phyloP scores from a whole-genome alignment of 192 early-diverging fungal species.

The Umbelopsis sp. region DNA sequence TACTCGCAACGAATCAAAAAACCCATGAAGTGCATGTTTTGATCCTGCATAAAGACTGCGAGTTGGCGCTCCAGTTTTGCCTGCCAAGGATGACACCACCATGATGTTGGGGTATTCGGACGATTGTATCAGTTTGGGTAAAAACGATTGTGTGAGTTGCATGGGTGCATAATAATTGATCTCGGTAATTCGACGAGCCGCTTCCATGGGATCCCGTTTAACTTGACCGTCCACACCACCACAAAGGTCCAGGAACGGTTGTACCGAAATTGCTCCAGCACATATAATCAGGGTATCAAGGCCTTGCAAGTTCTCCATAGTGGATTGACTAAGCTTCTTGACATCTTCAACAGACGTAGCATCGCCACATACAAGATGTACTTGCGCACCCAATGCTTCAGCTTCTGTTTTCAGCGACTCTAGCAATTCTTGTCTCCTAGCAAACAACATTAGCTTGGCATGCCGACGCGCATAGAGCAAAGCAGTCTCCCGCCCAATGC shows the following conservation, averaged over 20 bases:
- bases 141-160: conserved; percentile 50
- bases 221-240: conserved; percentile 30
- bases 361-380: conserved; percentile 54
- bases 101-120: conserved; percentile 57
- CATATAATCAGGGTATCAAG: conserved; percentile 76
- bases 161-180: conserved; percentile 65
- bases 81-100: conserved; percentile 77
- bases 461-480: conserved; percentile 67
- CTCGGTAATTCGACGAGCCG: conserved; percentile 51
- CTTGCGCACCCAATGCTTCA: conserved; percentile 23
- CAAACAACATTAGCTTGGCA: conserved; percentile 65
- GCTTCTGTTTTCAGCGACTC: conserved; percentile 53
- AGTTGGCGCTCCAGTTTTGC: conserved; percentile 74
- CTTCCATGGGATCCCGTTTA: conserved; percentile 38
- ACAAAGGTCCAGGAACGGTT: conserved; percentile 64
- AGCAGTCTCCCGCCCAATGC: conserved; percentile 73
- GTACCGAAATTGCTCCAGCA: conserved; percentile 77
- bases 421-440: conserved; percentile 59
- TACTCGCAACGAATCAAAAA: conserved; percentile 80
- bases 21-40: conserved; percentile 84
- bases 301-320: conserved; percentile 36
- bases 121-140: conserved; percentile 54
- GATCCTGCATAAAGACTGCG: conserved; percentile 76
- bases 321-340: conserved; percentile 36
- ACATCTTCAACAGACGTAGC: conserved; percentile 60